Evolutionary conservation across 441 rosid species (phyloP).

Genomic region (Adansonia grandidieri): DNA sequence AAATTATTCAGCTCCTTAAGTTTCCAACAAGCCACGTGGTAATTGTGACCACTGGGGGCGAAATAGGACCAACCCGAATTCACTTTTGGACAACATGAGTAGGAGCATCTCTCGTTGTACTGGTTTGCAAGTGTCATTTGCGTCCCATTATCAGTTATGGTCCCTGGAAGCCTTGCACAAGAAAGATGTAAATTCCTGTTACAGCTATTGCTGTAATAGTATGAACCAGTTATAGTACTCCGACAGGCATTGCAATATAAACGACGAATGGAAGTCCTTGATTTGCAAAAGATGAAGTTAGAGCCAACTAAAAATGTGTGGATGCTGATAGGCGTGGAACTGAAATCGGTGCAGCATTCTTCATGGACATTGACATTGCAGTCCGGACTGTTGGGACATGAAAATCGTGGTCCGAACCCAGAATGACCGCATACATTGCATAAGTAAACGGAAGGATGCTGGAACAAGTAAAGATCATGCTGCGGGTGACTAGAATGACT

Average conservation of each 20-base stretch:
- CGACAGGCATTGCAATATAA: slow-evolving; percentile 37
- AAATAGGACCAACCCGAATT: slow-evolving; percentile 32
- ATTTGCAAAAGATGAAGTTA: slow-evolving; percentile 22
- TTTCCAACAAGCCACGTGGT: slow-evolving; percentile 28
- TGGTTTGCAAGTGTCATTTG: background rate
- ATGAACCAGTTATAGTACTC: slow-evolving; percentile 26
- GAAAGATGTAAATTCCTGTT: slow-evolving; percentile 35
- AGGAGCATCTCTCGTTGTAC: background rate
- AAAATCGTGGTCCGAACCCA: slow-evolving; percentile 30
- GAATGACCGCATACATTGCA: slow-evolving; percentile 40
- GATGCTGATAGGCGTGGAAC: slow-evolving; percentile 12
- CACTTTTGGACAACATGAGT: background rate
- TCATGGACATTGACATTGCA: slow-evolving; percentile 38
- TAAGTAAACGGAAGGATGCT: slow-evolving; percentile 22
- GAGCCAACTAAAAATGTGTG: slow-evolving; percentile 31
- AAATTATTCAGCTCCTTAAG: background rate
- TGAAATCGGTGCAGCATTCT: slow-evolving; percentile 29
- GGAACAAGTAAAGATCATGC: slow-evolving; percentile 20
- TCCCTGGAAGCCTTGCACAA: slow-evolving; percentile 26
- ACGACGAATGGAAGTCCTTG: background rate
- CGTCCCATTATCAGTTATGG: background rate
- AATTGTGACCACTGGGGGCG: background rate
- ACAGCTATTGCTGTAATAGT: slow-evolving; percentile 25
- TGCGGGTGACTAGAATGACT: slow-evolving; percentile 30
- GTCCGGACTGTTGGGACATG: background rate